Evolutionary conservation across 352 stramenopile species (phyloP).

Genomic region (Globisporangium okanoganense): DNA sequence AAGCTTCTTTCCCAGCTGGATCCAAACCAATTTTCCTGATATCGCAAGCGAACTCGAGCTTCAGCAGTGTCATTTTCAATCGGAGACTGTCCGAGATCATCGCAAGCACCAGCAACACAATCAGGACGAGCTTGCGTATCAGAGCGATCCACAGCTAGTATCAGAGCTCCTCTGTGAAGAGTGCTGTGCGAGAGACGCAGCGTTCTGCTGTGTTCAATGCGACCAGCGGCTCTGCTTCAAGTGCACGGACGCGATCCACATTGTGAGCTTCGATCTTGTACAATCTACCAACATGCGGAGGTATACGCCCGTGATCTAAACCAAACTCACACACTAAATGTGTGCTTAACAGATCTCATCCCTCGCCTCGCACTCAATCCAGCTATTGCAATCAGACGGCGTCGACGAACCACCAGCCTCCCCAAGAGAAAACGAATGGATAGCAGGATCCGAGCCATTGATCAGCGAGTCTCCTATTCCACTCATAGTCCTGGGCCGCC

Average conservation of each 20-base stretch:
- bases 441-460: background rate
- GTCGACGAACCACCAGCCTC: background rate
- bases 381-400: background rate
- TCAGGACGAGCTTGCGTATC: background rate
- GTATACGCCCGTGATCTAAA: too few relatives aligned
- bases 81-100: background rate
- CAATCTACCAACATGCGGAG: too few relatives aligned
- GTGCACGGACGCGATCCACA: constrained; percentile 74
- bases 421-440: background rate
- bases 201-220: constrained; percentile 48
- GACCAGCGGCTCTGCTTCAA: constrained; percentile 42
- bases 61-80: background rate
- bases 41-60: constrained; percentile 23
- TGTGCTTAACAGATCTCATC: constrained; percentile 34
- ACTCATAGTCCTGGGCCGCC: background rate
- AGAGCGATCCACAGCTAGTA: background rate
- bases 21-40: constrained; percentile 30
- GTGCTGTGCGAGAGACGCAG: constrained; percentile 25
- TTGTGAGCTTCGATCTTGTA: constrained; percentile 30
- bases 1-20: constrained; percentile 29
- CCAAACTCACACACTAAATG: too few relatives aligned
- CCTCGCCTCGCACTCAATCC: constrained; percentile 34
- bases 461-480: background rate
- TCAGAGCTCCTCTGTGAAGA: constrained; percentile 40
- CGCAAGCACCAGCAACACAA: background rate